phyloP scores from a whole-genome alignment of 2,329 filamentous ascomycete species.

The Fusarium secorum region DNA sequence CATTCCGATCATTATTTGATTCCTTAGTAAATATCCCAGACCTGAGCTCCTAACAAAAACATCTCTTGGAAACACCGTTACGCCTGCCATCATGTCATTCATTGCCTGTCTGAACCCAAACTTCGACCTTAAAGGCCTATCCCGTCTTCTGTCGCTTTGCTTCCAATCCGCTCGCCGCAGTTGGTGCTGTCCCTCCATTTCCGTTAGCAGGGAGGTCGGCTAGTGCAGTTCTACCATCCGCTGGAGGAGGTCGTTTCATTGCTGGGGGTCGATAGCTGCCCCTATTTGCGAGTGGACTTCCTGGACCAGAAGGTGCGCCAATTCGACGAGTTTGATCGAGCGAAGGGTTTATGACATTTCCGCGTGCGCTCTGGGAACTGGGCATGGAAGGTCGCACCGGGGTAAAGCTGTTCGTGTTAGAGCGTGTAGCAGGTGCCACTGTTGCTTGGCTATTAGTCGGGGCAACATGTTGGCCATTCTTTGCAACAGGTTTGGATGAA shows the following conservation, averaged over 20 bases:
- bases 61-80: conserved; percentile 13
- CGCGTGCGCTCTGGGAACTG: conserved; percentile 44
- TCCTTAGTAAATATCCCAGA: conserved; percentile 26
- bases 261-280: conserved; percentile 67
- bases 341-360: conserved; percentile 60
- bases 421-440: conserved; percentile 24
- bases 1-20: conserved; percentile 8
- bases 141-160: conserved; percentile 61
- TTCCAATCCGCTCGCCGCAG: conserved; percentile 49
- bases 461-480: conserved; percentile 61
- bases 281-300: conserved; percentile 66
- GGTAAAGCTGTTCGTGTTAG: conserved; percentile 42
- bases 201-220: conserved; percentile 61
- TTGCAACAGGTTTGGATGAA: conserved; percentile 75
- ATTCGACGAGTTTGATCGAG: conserved; percentile 65
- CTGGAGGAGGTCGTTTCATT: conserved; percentile 60
- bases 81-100: conserved; percentile 28
- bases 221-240: conserved; percentile 54
- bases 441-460: conserved; percentile 47
- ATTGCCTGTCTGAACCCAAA: not conserved
- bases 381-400: conserved; percentile 43
- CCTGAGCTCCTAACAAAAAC: conserved; percentile 32
- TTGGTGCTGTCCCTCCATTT: conserved; percentile 32
- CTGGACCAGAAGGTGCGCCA: conserved; percentile 61
- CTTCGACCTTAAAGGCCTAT: conserved; percentile 32